These are phyloP conservation scores for Phytophthora cajani DNA, from an alignment of 352 stramenopile genomes.

Conservation along the genomic window DNA sequence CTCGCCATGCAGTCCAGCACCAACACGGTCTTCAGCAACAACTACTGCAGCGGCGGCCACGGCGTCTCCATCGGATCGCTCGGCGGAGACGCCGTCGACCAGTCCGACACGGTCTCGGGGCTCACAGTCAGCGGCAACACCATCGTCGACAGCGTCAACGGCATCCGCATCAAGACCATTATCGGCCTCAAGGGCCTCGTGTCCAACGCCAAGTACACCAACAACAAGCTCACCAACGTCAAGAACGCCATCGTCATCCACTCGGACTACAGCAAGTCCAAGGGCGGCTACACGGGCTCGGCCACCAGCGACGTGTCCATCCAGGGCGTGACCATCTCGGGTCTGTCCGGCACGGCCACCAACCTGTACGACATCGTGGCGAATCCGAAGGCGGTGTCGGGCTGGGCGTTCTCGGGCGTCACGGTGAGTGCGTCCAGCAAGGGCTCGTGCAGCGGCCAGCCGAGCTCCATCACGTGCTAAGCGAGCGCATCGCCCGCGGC, in stretches of 20 bases:
- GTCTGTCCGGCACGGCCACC: conserved; percentile 18
- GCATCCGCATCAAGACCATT: conserved; percentile 9
- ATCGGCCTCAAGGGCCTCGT: background rate
- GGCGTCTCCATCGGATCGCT: conserved; percentile 42
- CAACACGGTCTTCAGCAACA: conserved; percentile 12
- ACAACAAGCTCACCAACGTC: conserved; percentile 5
- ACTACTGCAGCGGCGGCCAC: conserved; percentile 18
- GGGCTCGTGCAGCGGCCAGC: conserved; percentile 3
- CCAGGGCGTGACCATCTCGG: conserved; percentile 6
- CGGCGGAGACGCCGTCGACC: conserved; percentile 13
- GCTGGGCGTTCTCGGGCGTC: conserved; percentile 11
- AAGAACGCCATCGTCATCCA: conserved; percentile 15
- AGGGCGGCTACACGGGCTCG: conserved; percentile 6
- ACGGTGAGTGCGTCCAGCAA: background rate
- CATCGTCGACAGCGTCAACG: conserved; percentile 18
- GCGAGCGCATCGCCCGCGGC: too few relatives aligned
- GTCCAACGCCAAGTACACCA: conserved; percentile 2
- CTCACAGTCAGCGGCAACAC: conserved; percentile 27
- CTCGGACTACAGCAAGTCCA: conserved; percentile 24
- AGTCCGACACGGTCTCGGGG: conserved; percentile 19
- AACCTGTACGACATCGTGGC: conserved; percentile 30
- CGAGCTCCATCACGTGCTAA: background rate
- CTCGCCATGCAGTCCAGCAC: conserved; percentile 5
- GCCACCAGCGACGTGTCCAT: background rate
- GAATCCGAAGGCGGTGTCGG: conserved; percentile 21